Evolutionary conservation across 176 grass and related monocot species (phyloP).

Genomic region (Aechmea fasciata): DNA sequence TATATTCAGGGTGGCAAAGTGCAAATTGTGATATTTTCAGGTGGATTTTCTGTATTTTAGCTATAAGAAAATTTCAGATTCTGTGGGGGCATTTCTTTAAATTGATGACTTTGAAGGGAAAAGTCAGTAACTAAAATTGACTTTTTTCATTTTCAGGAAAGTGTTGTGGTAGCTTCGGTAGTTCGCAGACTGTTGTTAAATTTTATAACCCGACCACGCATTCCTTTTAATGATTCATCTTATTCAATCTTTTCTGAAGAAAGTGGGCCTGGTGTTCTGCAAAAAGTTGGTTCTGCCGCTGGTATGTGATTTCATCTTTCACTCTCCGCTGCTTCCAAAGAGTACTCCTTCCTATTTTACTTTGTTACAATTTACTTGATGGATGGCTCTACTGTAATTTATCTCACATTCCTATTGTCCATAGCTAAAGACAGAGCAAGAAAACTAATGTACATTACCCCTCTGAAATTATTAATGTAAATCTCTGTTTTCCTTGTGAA

Average conservation of each 20-base stretch:
- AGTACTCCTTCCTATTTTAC: slow-evolving; percentile 8
- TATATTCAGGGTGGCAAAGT: too few relatives aligned
- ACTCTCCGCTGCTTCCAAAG: slow-evolving; percentile 11
- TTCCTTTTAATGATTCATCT: slow-evolving; percentile 49
- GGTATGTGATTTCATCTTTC: slow-evolving; percentile 38
- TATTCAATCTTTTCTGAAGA: slow-evolving; percentile 68
- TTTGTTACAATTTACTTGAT: neutral
- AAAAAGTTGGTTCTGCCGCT: slow-evolving; percentile 85
- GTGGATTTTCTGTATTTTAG: neutral
- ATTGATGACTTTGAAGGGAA: too few relatives aligned
- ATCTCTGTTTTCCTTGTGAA: neutral
- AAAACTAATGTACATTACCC: too few relatives aligned
- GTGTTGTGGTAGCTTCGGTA: slow-evolving; percentile 41
- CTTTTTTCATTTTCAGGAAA: slow-evolving; percentile 49
- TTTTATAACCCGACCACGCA: slow-evolving; percentile 61
- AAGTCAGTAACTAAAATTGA: neutral
- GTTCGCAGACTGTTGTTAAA: slow-evolving; percentile 71
- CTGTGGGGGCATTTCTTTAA: too few relatives aligned
- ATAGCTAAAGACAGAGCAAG: too few relatives aligned
- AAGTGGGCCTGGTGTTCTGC: slow-evolving; percentile 67
- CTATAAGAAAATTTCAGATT: neutral
- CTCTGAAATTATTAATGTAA: too few relatives aligned
- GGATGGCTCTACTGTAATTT: too few relatives aligned
- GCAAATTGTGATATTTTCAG: too few relatives aligned
- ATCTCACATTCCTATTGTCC: too few relatives aligned